These are phyloP conservation scores for Cercophora scortea DNA, from an alignment of 495 filamentous ascomycete species.

Conservation along the genomic window DNA sequence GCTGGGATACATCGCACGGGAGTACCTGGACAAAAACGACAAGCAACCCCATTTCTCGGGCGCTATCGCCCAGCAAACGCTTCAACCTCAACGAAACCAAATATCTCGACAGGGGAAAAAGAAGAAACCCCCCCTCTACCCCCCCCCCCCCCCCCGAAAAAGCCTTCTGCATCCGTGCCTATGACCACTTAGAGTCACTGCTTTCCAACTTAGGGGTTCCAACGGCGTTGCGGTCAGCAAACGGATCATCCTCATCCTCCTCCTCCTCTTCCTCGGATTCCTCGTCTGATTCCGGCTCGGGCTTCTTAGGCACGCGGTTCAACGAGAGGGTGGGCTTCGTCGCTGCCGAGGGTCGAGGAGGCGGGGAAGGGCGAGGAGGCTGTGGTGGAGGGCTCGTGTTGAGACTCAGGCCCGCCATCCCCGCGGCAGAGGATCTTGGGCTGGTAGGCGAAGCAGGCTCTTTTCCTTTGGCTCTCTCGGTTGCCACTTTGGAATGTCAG, in stretches of 20 bases:
- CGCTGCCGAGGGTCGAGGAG: constrained; percentile 31
- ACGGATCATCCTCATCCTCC: constrained; percentile 68
- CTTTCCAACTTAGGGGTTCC: constrained; percentile 8
- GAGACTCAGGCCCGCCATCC: constrained; percentile 33
- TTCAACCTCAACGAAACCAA: too few relatives aligned
- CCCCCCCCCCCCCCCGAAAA: too few relatives aligned
- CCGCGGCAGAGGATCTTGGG: constrained; percentile 20
- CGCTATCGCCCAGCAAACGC: too few relatives aligned
- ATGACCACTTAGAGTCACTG: constrained; percentile 6
- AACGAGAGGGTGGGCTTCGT: constrained; percentile 24
- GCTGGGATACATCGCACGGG: too few relatives aligned
- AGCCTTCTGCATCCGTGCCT: too few relatives aligned
- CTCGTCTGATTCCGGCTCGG: constrained; percentile 2
- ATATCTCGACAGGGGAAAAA: too few relatives aligned
- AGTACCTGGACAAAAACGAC: too few relatives aligned
- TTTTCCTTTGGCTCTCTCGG: constrained; percentile 42
- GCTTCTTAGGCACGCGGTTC: constrained; percentile 15
- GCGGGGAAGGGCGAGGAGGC: constrained; percentile 30
- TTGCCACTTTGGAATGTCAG: constrained; percentile 31
- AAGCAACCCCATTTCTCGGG: too few relatives aligned
- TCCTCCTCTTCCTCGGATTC: constrained; percentile 39
- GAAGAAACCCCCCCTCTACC: too few relatives aligned
- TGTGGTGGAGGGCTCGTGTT: constrained; percentile 23
- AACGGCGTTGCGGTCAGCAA: constrained; percentile 63
- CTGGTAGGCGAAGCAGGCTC: constrained; percentile 30